Conservation (phyloP, 2,329 filamentous ascomycete species). For the Pseudocercospora musae region DNA sequence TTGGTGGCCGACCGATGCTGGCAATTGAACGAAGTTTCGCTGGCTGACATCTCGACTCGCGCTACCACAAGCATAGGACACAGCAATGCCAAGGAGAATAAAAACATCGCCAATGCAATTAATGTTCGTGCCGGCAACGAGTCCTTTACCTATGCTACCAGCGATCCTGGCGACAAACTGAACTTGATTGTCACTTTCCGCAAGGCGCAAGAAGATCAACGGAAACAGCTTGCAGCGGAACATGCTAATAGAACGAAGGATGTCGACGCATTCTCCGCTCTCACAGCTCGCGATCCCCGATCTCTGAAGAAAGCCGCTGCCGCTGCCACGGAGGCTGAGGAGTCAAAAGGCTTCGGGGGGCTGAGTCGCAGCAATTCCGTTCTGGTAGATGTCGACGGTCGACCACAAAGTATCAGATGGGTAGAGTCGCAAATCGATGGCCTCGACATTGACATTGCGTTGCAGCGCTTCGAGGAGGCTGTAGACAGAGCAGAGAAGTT, state of each 20-base stretch:
- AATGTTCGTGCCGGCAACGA: slow-evolving; percentile 87
- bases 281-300: slow-evolving; percentile 33
- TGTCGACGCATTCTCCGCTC: slow-evolving; percentile 32
- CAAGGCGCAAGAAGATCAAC: slow-evolving; percentile 87
- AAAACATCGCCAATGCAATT: slow-evolving; percentile 69
- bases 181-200: slow-evolving; percentile 82
- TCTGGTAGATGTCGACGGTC: slow-evolving; percentile 92
- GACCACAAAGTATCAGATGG: slow-evolving; percentile 93
- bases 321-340: slow-evolving; percentile 45
- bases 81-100: slow-evolving; percentile 48
- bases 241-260: slow-evolving; percentile 78
- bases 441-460: slow-evolving; percentile 89
- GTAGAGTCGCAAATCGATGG: slow-evolving; percentile 94
- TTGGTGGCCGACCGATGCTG: slow-evolving; percentile 92
- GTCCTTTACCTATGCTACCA: slow-evolving; percentile 88
- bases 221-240: slow-evolving; percentile 79
- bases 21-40: slow-evolving; percentile 86
- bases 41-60: slow-evolving; percentile 72
- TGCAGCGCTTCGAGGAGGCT: slow-evolving; percentile 82
- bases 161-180: slow-evolving; percentile 70
- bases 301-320: slow-evolving; percentile 58
- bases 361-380: slow-evolving; percentile 47
- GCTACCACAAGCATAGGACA: slow-evolving; percentile 23
- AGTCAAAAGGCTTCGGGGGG: slow-evolving; percentile 21
- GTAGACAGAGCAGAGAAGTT: slow-evolving; percentile 83